Conservation (phyloP, 768 basidiomycete genomes). For the Hypsizygus marmoreus region DNA sequence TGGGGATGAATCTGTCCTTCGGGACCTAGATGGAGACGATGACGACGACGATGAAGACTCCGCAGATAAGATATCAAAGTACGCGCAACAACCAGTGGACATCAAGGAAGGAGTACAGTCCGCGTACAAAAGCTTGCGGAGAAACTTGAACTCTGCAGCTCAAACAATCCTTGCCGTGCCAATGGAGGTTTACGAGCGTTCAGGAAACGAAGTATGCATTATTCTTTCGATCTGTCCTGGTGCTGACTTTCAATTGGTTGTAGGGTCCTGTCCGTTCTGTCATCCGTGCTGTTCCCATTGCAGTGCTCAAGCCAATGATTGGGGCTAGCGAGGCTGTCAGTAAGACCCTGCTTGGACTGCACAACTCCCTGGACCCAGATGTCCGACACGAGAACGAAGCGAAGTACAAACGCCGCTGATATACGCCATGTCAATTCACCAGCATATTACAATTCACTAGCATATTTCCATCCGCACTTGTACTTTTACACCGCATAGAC, state of each 20-base stretch:
- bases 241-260: too few species aligned
- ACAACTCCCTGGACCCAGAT: conserved; percentile 90
- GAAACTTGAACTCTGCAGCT: conserved; percentile 89
- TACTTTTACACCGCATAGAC: conserved; percentile 19
- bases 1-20: conserved; percentile 34
- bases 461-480: conserved; percentile 11
- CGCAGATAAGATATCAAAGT: conserved; percentile 77
- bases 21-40: too few species aligned
- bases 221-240: too few species aligned
- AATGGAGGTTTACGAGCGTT: conserved; percentile 97
- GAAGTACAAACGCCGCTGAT: conserved; percentile 86
- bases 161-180: conserved; percentile 98
- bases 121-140: conserved; percentile 87
- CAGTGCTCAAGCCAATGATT: conserved; percentile 97
- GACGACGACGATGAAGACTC: conserved; percentile 45
- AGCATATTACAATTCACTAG: neutral
- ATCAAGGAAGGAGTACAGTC: conserved; percentile 86
- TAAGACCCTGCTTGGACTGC: conserved; percentile 91
- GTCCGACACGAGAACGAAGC: conserved; percentile 82
- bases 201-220: conserved; percentile 85
- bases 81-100: conserved; percentile 87
- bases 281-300: conserved; percentile 95
- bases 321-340: conserved; percentile 96
- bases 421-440: conserved; percentile 1
- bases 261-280: conserved; percentile 94